Percentiles rank a stretch among this genome's conserved stretches.
These are phyloP conservation scores for Coemansia sp. DNA, from an alignment of 192 early-diverging fungal genomes.

Conservation along the genomic window DNA sequence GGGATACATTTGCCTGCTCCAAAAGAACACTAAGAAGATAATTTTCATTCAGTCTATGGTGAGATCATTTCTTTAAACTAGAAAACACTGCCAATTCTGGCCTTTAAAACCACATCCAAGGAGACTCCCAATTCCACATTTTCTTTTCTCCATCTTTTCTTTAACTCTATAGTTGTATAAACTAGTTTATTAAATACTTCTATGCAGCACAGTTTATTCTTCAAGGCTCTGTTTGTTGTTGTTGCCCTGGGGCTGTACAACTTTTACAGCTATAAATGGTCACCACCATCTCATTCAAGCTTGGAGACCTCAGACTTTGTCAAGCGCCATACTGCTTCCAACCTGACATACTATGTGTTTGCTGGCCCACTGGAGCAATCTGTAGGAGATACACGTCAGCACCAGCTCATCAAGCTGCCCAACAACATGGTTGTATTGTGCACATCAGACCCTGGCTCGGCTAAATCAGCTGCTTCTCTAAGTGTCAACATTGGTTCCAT, in stretches of 20 bases:
- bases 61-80: too few species aligned
- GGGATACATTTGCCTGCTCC: too few species aligned
- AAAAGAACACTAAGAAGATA: too few species aligned
- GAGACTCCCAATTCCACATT: too few species aligned
- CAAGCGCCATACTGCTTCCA: not conserved
- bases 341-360: slow-evolving; percentile 21
- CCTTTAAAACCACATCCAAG: too few species aligned
- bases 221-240: not conserved
- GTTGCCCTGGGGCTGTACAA: not conserved
- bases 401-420: slow-evolving; percentile 56
- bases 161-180: too few species aligned
- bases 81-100: too few species aligned
- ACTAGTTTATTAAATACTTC: not conserved
- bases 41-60: too few species aligned
- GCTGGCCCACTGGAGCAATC: slow-evolving; percentile 47
- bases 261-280: not conserved
- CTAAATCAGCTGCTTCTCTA: slow-evolving; percentile 57
- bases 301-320: not conserved
- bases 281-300: not conserved
- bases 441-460: slow-evolving; percentile 55
- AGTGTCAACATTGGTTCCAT: slow-evolving; percentile 63
- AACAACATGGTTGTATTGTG: slow-evolving; percentile 62
- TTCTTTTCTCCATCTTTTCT: too few species aligned
- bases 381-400: slow-evolving; percentile 57
- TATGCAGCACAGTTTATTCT: not conserved